A percentile compares a stretch with the other conserved stretches of the same genome.
These are phyloP conservation scores for Crepidotus variabilis DNA, from an alignment of 768 basidiomycete species.

Conservation along the genomic window DNA sequence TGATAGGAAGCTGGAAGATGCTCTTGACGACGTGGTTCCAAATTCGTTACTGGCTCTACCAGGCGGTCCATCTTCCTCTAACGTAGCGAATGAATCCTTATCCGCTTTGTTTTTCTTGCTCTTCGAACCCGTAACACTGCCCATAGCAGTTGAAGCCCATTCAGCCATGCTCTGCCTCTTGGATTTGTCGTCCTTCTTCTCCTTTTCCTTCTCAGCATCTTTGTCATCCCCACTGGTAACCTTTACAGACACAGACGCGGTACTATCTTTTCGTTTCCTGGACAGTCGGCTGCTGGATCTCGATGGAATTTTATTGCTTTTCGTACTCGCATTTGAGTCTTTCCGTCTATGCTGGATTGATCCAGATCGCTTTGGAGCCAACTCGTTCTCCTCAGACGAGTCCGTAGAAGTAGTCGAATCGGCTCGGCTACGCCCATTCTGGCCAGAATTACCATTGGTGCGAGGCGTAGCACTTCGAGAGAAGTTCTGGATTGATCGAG, in stretches of 20 bases:
- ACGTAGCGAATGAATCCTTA: conserved; percentile 50
- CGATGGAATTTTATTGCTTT: conserved; percentile 35
- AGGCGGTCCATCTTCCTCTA: conserved; percentile 40
- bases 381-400: conserved; percentile 36
- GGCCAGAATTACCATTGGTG: neutral
- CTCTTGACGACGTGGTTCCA: neutral
- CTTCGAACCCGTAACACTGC: conserved; percentile 50
- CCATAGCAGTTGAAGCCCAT: conserved; percentile 68
- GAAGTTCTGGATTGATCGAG: neutral
- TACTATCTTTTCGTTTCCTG: conserved; percentile 62
- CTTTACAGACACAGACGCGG: conserved; percentile 18
- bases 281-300: conserved; percentile 59
- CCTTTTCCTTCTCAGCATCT: conserved; percentile 31
- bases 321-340: conserved; percentile 31
- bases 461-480: conserved; percentile 2
- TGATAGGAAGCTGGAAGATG: conserved; percentile 4
- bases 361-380: conserved; percentile 20
- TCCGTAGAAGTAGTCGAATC: conserved; percentile 15
- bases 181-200: conserved; percentile 26
- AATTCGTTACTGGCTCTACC: conserved; percentile 1
- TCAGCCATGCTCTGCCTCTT: conserved; percentile 49
- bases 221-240: conserved; percentile 11
- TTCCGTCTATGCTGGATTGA: conserved; percentile 30
- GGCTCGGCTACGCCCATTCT: neutral
- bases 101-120: conserved; percentile 54